phyloP scores from a whole-genome alignment of 2,329 filamentous ascomycete species.

The Sporothrix inflata region DNA sequence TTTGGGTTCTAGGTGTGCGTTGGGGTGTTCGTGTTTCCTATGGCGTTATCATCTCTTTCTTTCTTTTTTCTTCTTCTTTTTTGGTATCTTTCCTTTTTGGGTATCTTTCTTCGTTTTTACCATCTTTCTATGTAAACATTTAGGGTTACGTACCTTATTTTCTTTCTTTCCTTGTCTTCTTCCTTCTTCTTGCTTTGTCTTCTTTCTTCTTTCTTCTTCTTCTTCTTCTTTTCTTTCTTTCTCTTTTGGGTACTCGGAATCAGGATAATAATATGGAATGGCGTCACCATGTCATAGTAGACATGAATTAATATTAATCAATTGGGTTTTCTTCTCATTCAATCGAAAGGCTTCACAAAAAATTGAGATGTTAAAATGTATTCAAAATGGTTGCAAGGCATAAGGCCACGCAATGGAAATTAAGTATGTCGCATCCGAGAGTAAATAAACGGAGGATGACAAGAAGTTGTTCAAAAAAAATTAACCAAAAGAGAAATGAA shows the following conservation, averaged over 20 bases:
- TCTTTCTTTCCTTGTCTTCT: background rate
- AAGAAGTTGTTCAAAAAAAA: background rate
- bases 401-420: background rate
- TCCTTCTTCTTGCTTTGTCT: background rate
- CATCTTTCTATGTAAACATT: background rate
- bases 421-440: background rate
- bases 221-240: background rate
- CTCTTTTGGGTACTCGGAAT: background rate
- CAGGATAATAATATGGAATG: background rate
- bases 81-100: background rate
- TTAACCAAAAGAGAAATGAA: background rate
- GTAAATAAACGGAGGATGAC: background rate
- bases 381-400: background rate
- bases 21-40: too few species aligned
- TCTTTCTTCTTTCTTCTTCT: background rate
- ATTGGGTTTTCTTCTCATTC: background rate
- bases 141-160: background rate
- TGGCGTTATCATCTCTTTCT: background rate
- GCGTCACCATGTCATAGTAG: background rate
- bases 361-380: background rate
- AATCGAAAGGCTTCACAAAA: too few species aligned
- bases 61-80: background rate
- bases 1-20: constrained; percentile 6
- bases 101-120: background rate
- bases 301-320: constrained; percentile 12